Evolutionary conservation across 352 stramenopile genomes (phyloP).

Genomic region (Aphanomyces cochlioides): DNA sequence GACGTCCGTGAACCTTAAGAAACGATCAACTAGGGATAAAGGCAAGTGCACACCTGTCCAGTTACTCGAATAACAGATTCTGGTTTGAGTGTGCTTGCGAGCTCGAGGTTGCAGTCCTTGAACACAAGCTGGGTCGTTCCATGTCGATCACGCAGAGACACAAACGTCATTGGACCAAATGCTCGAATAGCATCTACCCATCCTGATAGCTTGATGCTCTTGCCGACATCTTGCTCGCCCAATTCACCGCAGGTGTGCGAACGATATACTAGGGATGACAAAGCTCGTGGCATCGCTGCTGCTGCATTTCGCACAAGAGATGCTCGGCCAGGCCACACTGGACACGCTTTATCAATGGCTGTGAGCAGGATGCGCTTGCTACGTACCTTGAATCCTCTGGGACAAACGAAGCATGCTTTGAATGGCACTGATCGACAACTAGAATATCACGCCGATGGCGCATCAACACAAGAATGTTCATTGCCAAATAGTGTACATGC

Average conservation of each 20-base stretch:
- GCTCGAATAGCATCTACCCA: constrained; percentile 77
- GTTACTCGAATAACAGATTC: constrained; percentile 68
- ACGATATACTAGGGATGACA: constrained; percentile 40
- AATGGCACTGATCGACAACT: neutral
- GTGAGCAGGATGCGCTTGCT: too few relatives aligned
- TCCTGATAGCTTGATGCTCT: constrained; percentile 64
- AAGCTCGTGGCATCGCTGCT: neutral
- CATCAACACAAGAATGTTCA: neutral
- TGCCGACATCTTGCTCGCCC: constrained; percentile 44
- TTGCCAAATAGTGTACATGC: constrained; percentile 5
- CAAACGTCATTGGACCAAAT: constrained; percentile 76
- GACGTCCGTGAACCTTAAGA: constrained; percentile 49
- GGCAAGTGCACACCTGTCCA: constrained; percentile 30
- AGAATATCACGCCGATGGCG: neutral
- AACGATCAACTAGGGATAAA: neutral
- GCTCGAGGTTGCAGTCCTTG: constrained; percentile 46
- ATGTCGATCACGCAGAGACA: constrained; percentile 74
- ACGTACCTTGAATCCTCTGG: too few relatives aligned
- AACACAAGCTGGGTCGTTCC: constrained; percentile 79
- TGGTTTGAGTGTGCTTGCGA: constrained; percentile 49
- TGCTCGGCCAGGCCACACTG: neutral
- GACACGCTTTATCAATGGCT: too few relatives aligned
- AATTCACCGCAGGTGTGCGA: constrained; percentile 76
- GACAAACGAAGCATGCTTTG: neutral
- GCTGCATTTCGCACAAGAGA: neutral